A percentile compares a stretch with the other conserved stretches of the same genome.
Evolutionary conservation across 139 green algal genomes (phyloP).

Genomic region (Coccomyxa sp.): DNA sequence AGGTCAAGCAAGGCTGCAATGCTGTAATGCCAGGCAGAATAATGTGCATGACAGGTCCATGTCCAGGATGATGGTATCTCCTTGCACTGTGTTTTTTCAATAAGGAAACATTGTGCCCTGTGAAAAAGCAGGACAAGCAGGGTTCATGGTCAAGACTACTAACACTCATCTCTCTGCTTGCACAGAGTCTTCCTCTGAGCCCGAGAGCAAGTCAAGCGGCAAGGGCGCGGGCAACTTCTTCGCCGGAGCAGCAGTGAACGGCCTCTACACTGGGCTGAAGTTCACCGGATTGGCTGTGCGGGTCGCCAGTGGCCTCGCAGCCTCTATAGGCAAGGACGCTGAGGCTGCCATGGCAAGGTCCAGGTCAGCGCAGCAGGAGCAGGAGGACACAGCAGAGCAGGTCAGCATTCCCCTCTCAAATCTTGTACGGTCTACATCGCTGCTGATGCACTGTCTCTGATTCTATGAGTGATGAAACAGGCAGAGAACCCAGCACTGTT

Average conservation of each 20-base stretch:
- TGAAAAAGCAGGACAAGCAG: too few species aligned
- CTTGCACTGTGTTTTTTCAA: too few species aligned
- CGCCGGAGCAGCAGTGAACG: neutral
- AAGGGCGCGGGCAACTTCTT: neutral
- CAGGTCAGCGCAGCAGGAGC: too few species aligned
- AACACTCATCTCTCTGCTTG: neutral
- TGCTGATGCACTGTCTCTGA: neutral
- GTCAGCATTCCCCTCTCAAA: neutral
- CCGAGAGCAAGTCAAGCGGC: neutral
- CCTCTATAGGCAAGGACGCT: constrained; percentile 12
- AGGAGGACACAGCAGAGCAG: neutral
- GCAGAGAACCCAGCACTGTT: too few species aligned
- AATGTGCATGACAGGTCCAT: too few species aligned
- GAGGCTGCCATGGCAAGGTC: too few species aligned
- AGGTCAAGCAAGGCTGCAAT: too few species aligned
- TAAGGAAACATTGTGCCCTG: too few species aligned
- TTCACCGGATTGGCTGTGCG: constrained; percentile 26
- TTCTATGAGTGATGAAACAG: neutral
- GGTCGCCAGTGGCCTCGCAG: constrained; percentile 25
- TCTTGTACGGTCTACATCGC: too few species aligned
- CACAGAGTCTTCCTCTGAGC: neutral
- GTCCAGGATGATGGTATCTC: too few species aligned
- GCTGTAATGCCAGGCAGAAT: too few species aligned
- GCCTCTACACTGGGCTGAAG: constrained; percentile 16
- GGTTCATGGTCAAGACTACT: too few species aligned